phyloP scores from a whole-genome alignment of 225 moss, liverwort and hornwort genomes.

The Takakia lepidozioides region DNA sequence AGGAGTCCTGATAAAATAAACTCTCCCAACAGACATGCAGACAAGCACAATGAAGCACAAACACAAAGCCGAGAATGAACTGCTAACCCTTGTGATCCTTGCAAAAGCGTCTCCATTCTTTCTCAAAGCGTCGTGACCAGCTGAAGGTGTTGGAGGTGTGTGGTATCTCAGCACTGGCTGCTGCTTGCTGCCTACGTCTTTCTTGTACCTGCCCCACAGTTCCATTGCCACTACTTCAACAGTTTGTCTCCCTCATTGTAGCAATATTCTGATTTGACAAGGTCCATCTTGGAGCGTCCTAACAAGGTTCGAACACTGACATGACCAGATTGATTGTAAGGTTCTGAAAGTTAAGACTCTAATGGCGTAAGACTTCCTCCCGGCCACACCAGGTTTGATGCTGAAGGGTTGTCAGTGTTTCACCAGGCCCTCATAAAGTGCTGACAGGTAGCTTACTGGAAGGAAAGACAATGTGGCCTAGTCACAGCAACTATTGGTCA shows the following conservation, averaged over 20 bases:
- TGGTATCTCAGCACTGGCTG: slow-evolving; percentile 11
- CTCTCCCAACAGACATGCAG: too few relatives aligned
- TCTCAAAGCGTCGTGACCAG: slow-evolving; percentile 37
- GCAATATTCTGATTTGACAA: not conserved
- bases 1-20: too few relatives aligned
- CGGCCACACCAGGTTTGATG: too few relatives aligned
- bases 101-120: slow-evolving; percentile 38
- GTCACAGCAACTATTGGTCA: too few relatives aligned
- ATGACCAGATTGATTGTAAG: too few relatives aligned
- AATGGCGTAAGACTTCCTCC: too few relatives aligned
- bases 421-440: too few relatives aligned
- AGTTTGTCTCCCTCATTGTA: not conserved
- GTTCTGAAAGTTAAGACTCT: too few relatives aligned
- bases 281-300: not conserved
- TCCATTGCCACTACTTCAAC: not conserved
- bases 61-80: not conserved
- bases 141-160: slow-evolving; percentile 26
- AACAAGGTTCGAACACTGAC: not conserved
- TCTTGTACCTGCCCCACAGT: slow-evolving; percentile 21
- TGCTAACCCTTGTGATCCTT: slow-evolving; percentile 30
- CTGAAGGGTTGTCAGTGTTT: too few relatives aligned
- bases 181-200: slow-evolving; percentile 26
- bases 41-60: not conserved
- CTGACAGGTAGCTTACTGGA: too few relatives aligned
- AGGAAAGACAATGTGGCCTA: too few relatives aligned